Evolutionary conservation across 2,329 filamentous ascomycete genomes (phyloP).

Genomic region (Aschersonia sp.): DNA sequence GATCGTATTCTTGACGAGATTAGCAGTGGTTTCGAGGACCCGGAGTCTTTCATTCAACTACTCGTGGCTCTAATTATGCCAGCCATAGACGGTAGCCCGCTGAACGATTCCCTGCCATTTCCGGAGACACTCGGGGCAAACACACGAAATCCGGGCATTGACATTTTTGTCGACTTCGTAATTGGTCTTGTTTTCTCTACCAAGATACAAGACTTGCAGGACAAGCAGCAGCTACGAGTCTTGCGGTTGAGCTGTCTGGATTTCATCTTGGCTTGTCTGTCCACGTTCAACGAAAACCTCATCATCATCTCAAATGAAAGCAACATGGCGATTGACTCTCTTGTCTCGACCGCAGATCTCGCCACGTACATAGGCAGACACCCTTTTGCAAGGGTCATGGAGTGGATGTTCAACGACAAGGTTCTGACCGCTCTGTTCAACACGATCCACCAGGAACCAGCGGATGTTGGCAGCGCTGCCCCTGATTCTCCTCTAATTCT

Average conservation of each 20-base stretch:
- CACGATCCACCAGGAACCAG: slow-evolving; percentile 61
- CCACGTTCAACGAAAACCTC: slow-evolving; percentile 86
- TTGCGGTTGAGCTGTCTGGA: slow-evolving; percentile 70
- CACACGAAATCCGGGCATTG: slow-evolving; percentile 68
- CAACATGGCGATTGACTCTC: slow-evolving; percentile 57
- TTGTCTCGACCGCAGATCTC: slow-evolving; percentile 61
- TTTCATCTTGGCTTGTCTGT: slow-evolving; percentile 66
- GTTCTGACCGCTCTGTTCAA: slow-evolving; percentile 68
- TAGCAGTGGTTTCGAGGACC: slow-evolving; percentile 67
- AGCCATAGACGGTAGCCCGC: slow-evolving; percentile 38
- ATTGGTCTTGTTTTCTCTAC: slow-evolving; percentile 63
- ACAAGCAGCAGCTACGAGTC: slow-evolving; percentile 54
- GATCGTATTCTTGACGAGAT: slow-evolving; percentile 61
- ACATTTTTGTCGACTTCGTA: slow-evolving; percentile 84
- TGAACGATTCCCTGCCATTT: slow-evolving; percentile 70
- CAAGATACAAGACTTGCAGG: slow-evolving; percentile 48
- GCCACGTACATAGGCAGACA: slow-evolving; percentile 73
- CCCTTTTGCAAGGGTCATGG: slow-evolving; percentile 88
- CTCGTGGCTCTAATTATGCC: slow-evolving; percentile 60
- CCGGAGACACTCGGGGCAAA: slow-evolving; percentile 69
- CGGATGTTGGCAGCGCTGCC: slow-evolving; percentile 55
- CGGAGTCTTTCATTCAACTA: slow-evolving; percentile 69
- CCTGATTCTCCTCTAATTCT: slow-evolving; percentile 71
- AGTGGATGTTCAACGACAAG: slow-evolving; percentile 93
- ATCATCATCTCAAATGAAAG: slow-evolving; percentile 73